phyloP scores from a whole-genome alignment of 805 yeast genomes.

The Hanseniaspora meyeri region DNA sequence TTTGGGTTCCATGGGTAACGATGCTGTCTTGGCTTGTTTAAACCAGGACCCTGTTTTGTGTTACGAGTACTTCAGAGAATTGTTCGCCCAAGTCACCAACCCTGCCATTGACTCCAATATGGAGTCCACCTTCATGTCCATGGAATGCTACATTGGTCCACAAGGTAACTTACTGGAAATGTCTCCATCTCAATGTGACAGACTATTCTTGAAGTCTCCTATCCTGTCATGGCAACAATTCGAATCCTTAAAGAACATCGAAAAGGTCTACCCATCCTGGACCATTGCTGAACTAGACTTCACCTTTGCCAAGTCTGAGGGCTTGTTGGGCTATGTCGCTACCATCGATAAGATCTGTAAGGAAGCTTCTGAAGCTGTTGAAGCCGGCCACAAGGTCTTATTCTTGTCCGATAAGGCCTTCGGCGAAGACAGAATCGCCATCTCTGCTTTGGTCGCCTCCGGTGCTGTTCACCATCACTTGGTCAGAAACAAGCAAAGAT shows the following conservation, averaged over 20 bases:
- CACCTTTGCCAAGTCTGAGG: slow-evolving; percentile 73
- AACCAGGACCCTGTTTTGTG: slow-evolving; percentile 83
- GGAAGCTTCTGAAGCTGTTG: slow-evolving; percentile 76
- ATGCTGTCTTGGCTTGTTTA: slow-evolving; percentile 86
- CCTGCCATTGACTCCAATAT: slow-evolving; percentile 98
- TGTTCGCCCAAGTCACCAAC: slow-evolving; percentile 96
- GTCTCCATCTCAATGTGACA: slow-evolving; percentile 83
- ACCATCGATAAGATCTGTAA: slow-evolving; percentile 79
- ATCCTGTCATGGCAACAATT: slow-evolving; percentile 63
- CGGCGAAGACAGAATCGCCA: slow-evolving; percentile 52
- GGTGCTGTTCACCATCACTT: slow-evolving; percentile 96
- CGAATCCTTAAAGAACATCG: slow-evolving; percentile 58
- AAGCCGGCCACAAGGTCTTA: slow-evolving; percentile 59
- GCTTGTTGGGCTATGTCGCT: slow-evolving; percentile 70
- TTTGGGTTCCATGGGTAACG: slow-evolving; percentile 97
- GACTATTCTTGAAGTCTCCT: slow-evolving; percentile 74
- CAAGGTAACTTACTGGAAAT: slow-evolving; percentile 86
- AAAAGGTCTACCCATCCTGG: slow-evolving; percentile 76
- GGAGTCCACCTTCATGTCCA: slow-evolving; percentile 91
- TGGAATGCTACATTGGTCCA: slow-evolving; percentile 96
- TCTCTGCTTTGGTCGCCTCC: slow-evolving; percentile 80
- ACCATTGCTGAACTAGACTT: slow-evolving; percentile 70
- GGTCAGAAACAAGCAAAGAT: slow-evolving; percentile 90
- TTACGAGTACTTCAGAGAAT: slow-evolving; percentile 88
- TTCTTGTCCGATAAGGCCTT: slow-evolving; percentile 62